A percentile compares a stretch with the other conserved stretches of the same genome.
phyloP scores from a whole-genome alignment of 1,284 basidiomycete genomes.

The Cutaneotrichosporon sp. region DNA sequence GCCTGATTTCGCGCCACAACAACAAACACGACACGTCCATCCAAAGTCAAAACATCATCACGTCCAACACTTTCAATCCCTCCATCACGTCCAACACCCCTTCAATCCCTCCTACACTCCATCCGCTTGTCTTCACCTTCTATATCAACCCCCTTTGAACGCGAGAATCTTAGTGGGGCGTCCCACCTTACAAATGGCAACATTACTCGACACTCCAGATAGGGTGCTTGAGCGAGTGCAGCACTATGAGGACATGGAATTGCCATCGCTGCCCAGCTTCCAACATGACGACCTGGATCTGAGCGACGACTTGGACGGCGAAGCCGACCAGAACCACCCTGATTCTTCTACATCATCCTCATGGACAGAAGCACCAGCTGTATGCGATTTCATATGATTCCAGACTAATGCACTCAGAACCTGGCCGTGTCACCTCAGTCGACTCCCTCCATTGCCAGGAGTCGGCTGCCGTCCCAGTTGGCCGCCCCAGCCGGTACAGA shows the following conservation, averaged over 20 bases:
- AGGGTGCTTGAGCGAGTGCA: slow-evolving; percentile 37
- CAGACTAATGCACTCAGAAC: no score
- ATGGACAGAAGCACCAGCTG: no score
- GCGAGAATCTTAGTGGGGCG: no score
- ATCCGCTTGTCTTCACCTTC: not conserved
- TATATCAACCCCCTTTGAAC: not conserved
- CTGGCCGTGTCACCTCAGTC: no score
- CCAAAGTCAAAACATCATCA: no score
- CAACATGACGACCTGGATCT: slow-evolving; percentile 38
- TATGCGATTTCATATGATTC: no score
- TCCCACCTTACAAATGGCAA: no score
- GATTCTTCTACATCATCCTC: no score
- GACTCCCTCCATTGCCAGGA: no score
- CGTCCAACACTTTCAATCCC: not conserved
- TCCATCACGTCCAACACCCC: not conserved
- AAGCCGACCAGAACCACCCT: not conserved
- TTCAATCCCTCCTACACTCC: not conserved
- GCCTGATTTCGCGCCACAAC: no score
- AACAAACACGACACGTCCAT: no score
- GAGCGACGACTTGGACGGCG: not conserved
- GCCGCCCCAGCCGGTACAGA: slow-evolving; percentile 1
- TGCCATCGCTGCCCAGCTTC: slow-evolving; percentile 43
- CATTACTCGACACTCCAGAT: slow-evolving; percentile 34
- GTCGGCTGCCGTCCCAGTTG: not conserved
- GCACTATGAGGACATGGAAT: slow-evolving; percentile 40